phyloP scores from a whole-genome alignment of 1,284 basidiomycete genomes.

The Schizophyllum amplum region DNA sequence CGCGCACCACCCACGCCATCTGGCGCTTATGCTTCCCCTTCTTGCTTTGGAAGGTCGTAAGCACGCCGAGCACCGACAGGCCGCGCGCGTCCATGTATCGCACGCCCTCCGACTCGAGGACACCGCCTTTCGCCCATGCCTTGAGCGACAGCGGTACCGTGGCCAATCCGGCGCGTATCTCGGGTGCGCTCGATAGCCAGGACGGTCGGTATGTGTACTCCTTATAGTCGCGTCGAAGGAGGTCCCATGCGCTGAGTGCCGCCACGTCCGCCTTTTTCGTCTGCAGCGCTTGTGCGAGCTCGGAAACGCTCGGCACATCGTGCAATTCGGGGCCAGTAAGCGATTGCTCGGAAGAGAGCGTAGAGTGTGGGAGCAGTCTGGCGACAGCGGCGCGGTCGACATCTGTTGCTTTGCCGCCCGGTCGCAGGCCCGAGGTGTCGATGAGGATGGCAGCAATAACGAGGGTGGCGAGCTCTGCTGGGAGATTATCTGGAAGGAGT shows the following conservation, averaged over 20 bases:
- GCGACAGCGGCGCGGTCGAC: constrained; percentile 55
- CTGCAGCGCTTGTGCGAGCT: constrained; percentile 43
- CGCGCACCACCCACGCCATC: constrained; percentile 53
- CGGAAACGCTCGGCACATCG: constrained; percentile 32
- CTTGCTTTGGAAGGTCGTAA: constrained; percentile 58
- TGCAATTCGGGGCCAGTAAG: constrained; percentile 14
- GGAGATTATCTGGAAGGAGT: constrained; percentile 31
- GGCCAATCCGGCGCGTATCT: constrained; percentile 54
- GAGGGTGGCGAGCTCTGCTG: constrained; percentile 65
- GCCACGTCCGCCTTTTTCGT: constrained; percentile 64
- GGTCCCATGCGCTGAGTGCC: constrained; percentile 63
- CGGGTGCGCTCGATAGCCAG: constrained; percentile 26
- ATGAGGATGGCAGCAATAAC: constrained; percentile 75
- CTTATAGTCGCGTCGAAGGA: constrained; percentile 91
- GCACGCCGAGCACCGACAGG: constrained; percentile 65
- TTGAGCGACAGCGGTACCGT: constrained; percentile 71
- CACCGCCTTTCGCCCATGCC: constrained; percentile 35
- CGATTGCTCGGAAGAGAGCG: constrained; percentile 21
- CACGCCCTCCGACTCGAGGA: constrained; percentile 40
- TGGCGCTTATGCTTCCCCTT: constrained; percentile 63
- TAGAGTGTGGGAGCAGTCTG: constrained; percentile 47
- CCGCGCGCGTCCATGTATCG: constrained; percentile 60
- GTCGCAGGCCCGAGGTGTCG: constrained; percentile 76
- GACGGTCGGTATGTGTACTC: constrained; percentile 55
- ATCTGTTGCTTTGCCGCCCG: constrained; percentile 65